Evolutionary conservation across 2,329 filamentous ascomycete species (phyloP).

Genomic region (Knufia fluminis): DNA sequence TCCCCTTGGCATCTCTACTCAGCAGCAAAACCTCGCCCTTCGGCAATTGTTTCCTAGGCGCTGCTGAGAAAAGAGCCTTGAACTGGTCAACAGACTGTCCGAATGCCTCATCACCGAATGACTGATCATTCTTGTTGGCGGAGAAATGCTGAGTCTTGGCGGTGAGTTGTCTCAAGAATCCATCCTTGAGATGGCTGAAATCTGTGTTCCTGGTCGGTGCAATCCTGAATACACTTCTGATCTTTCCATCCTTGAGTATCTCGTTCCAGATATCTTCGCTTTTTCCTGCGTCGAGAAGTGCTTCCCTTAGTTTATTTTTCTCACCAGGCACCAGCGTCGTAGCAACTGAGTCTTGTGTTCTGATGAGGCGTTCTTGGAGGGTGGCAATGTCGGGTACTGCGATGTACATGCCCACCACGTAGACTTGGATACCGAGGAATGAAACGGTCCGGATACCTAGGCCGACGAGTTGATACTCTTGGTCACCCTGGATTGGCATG

Average conservation of each 20-base stretch:
- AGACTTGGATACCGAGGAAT: constrained; percentile 83
- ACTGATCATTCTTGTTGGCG: constrained; percentile 39
- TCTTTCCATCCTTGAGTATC: constrained; percentile 55
- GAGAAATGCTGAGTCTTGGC: constrained; percentile 55
- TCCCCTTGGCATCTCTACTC: constrained; percentile 55
- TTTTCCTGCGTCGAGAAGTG: constrained; percentile 59
- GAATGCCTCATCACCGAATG: constrained; percentile 58
- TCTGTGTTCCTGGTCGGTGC: constrained; percentile 90
- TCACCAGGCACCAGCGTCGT: constrained; percentile 76
- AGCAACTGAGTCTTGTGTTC: constrained; percentile 51
- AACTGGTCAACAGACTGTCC: constrained; percentile 66
- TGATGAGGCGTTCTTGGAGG: constrained; percentile 70
- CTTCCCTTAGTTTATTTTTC: constrained; percentile 60
- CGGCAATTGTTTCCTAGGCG: constrained; percentile 56
- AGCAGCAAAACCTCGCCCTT: constrained; percentile 73
- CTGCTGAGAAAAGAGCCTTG: constrained; percentile 70
- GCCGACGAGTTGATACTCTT: constrained; percentile 80
- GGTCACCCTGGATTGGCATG: constrained; percentile 36
- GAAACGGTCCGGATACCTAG: constrained; percentile 82
- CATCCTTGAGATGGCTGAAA: constrained; percentile 85
- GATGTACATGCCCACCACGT: constrained; percentile 88
- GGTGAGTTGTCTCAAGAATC: constrained; percentile 77
- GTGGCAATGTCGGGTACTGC: constrained; percentile 70
- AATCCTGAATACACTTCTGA: constrained; percentile 73
- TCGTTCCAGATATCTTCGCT: constrained; percentile 67